phyloP scores from a whole-genome alignment of 495 filamentous ascomycete genomes.

The Hyaloscypha finlandica region DNA sequence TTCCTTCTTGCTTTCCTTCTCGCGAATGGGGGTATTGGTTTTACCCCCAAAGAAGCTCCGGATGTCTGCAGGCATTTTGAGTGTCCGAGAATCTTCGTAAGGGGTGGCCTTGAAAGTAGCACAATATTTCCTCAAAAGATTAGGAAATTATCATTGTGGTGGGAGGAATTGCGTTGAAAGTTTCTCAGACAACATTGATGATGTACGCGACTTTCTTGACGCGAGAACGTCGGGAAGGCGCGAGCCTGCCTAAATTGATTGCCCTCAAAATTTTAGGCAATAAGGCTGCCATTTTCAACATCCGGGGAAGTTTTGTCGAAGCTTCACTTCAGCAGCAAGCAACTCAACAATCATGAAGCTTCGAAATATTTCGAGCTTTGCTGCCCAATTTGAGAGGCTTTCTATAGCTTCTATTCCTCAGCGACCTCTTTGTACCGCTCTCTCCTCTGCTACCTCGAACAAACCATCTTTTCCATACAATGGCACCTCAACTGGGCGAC shows the following conservation, averaged over 20 bases:
- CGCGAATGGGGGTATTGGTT: conserved; percentile 49
- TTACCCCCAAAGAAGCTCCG: conserved; percentile 76
- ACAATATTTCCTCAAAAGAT: neutral
- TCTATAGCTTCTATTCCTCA: conserved; percentile 21
- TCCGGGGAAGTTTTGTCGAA: conserved; percentile 7
- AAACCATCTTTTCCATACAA: conserved; percentile 11
- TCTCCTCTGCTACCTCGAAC: neutral
- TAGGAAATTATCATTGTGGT: conserved; percentile 1
- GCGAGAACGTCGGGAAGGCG: conserved; percentile 50
- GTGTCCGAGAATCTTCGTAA: neutral
- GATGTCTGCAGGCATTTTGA: conserved; percentile 73
- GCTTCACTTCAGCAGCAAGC: conserved; percentile 10
- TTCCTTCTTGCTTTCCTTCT: conserved; percentile 44
- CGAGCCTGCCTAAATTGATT: conserved; percentile 71
- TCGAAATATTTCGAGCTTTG: conserved; percentile 24
- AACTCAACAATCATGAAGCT: conserved; percentile 27
- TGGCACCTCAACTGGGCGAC: conserved; percentile 19
- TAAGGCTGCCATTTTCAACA: neutral
- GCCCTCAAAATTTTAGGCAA: neutral
- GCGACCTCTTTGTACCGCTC: conserved; percentile 13
- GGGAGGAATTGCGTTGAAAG: conserved; percentile 2
- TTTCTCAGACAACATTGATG: conserved; percentile 67
- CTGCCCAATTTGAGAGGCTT: conserved; percentile 32
- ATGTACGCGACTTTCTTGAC: conserved; percentile 79
- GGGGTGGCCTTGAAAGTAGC: neutral